Conservation (phyloP, 495 filamentous ascomycete genomes). For the Trichoderma erinaceum region DNA sequence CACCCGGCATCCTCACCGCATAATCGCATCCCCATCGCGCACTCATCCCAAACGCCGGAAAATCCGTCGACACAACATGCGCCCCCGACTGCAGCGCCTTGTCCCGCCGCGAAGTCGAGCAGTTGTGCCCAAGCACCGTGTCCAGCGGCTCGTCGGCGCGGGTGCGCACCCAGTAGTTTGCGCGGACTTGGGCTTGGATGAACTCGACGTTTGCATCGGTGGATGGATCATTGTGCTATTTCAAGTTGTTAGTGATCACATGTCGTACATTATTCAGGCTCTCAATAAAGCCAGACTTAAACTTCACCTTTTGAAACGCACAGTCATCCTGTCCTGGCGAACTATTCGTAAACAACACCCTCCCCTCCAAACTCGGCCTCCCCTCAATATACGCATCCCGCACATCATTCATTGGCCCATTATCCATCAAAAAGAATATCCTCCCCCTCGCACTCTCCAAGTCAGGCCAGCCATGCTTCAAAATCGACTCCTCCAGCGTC, state of each 20-base stretch:
- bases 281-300: neutral
- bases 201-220: slow-evolving; percentile 19
- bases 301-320: slow-evolving; percentile 24
- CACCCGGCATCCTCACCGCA: slow-evolving; percentile 20
- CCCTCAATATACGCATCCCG: slow-evolving; percentile 24
- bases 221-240: slow-evolving; percentile 24
- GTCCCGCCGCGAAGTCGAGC: slow-evolving; percentile 17
- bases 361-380: slow-evolving; percentile 23
- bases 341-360: slow-evolving; percentile 29
- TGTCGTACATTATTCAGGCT: no score
- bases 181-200: slow-evolving; percentile 27
- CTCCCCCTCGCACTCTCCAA: slow-evolving; percentile 21
- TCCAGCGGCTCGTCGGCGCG: slow-evolving; percentile 26
- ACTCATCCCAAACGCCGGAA: slow-evolving; percentile 20
- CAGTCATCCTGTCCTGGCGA: slow-evolving; percentile 23
- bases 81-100: slow-evolving; percentile 21
- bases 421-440: slow-evolving; percentile 28
- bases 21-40: slow-evolving; percentile 20
- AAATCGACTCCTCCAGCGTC: slow-evolving; percentile 24
- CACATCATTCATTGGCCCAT: slow-evolving; percentile 18
- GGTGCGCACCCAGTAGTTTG: slow-evolving; percentile 29
- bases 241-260: neutral
- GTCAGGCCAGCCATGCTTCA: slow-evolving; percentile 25
- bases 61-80: slow-evolving; percentile 22
- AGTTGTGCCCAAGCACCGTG: slow-evolving; percentile 20